A percentile compares a stretch with the other conserved stretches of the same genome.
These are phyloP conservation scores for Euphorbia lathyris DNA, from an alignment of 345 rosid genomes.

Conservation along the genomic window DNA sequence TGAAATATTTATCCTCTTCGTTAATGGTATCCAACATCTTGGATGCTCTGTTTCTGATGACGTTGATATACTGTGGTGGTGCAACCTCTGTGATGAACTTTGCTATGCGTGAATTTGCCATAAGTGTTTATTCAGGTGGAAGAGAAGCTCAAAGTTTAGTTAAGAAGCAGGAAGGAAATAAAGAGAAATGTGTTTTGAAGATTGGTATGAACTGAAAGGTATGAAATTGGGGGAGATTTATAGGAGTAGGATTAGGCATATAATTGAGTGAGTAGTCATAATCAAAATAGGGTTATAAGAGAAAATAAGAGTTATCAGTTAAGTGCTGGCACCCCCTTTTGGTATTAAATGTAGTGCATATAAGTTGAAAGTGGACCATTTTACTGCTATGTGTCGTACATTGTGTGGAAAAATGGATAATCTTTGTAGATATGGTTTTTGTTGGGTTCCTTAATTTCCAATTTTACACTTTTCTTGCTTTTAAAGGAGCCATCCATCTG, in stretches of 20 bases:
- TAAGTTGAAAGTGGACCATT: not conserved
- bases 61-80: slow-evolving; percentile 70
- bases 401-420: slow-evolving; percentile 23
- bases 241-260: slow-evolving; percentile 24
- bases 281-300: slow-evolving; percentile 2
- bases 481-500: slow-evolving; percentile 24
- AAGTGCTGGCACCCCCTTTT: slow-evolving; percentile 37
- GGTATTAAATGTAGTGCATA: slow-evolving; percentile 26
- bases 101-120: slow-evolving; percentile 63
- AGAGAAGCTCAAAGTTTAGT: too few relatives aligned
- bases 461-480: slow-evolving; percentile 27
- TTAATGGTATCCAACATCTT: slow-evolving; percentile 70
- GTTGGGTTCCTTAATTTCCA: slow-evolving; percentile 27
- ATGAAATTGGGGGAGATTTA: slow-evolving; percentile 13
- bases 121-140: slow-evolving; percentile 13
- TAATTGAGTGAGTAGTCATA: slow-evolving; percentile 25
- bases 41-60: slow-evolving; percentile 60
- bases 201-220: slow-evolving; percentile 14
- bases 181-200: slow-evolving; percentile 12
- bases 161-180: not conserved
- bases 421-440: slow-evolving; percentile 30
- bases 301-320: slow-evolving; percentile 8
- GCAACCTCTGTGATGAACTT: slow-evolving; percentile 79
- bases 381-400: slow-evolving; percentile 23
- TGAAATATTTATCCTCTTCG: slow-evolving; percentile 71